Evolutionary conservation across 1,139 yeast species (phyloP).

Genomic region (Yamadazyma jaroonii): DNA sequence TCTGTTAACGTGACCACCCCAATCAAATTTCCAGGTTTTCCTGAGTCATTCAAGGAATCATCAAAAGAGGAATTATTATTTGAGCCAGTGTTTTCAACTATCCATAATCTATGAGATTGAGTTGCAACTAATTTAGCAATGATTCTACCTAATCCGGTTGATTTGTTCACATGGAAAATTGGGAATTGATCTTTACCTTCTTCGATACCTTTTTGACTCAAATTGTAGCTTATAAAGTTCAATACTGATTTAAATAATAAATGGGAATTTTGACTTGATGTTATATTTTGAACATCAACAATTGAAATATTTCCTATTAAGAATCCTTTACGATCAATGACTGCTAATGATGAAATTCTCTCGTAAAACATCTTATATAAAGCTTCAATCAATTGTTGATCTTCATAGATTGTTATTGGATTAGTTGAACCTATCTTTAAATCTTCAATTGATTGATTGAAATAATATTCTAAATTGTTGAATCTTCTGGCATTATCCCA

Average conservation of each 20-base stretch:
- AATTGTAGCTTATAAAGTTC: slow-evolving; percentile 81
- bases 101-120: slow-evolving; percentile 89
- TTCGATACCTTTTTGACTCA: slow-evolving; percentile 84
- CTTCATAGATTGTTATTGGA: slow-evolving; percentile 82
- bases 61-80: slow-evolving; percentile 20
- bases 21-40: slow-evolving; percentile 70
- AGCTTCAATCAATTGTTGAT: slow-evolving; percentile 83
- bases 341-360: slow-evolving; percentile 88
- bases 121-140: slow-evolving; percentile 95
- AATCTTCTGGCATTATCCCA: slow-evolving; percentile 93
- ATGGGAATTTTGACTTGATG: slow-evolving; percentile 81
- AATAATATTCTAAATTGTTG: slow-evolving; percentile 70
- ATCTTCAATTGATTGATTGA: slow-evolving; percentile 64
- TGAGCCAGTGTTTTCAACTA: slow-evolving; percentile 55
- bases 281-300: slow-evolving; percentile 86
- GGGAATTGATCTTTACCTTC: slow-evolving; percentile 97
- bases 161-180: slow-evolving; percentile 83
- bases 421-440: slow-evolving; percentile 66
- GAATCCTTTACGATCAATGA: slow-evolving; percentile 75
- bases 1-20: slow-evolving; percentile 94
- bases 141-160: slow-evolving; percentile 80
- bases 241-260: slow-evolving; percentile 77
- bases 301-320: slow-evolving; percentile 90
- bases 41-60: slow-evolving; percentile 18
- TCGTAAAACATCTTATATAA: slow-evolving; percentile 79